A percentile compares a stretch with the other conserved stretches of the same genome.
These are phyloP conservation scores for Chrysopogon serrulatus DNA, from an alignment of 176 grass and related monocot species.

Conservation along the genomic window DNA sequence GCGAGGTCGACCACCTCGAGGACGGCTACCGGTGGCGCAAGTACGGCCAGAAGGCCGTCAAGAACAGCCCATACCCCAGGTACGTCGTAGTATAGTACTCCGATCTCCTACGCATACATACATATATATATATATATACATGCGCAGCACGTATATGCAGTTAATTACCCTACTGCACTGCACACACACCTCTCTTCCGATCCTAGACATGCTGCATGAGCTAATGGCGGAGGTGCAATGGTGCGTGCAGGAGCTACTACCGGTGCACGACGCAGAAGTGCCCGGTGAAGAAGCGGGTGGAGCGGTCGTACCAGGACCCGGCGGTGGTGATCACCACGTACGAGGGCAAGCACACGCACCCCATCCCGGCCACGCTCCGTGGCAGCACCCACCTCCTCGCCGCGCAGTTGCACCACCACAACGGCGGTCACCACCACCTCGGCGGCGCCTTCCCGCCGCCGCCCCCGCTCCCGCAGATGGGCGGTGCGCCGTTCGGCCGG, in stretches of 20 bases:
- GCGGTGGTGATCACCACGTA: conserved; percentile 93
- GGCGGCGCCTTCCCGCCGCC: conserved; percentile 1
- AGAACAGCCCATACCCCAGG: conserved; percentile 99
- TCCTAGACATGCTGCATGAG: neutral
- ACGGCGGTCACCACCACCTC: neutral
- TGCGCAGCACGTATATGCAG: neutral
- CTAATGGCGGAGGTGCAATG: neutral
- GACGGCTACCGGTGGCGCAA: conserved; percentile 98
- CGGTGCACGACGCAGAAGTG: conserved; percentile 97
- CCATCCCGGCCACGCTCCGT: conserved; percentile 60
- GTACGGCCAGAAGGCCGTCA: conserved; percentile 99
- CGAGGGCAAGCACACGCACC: conserved; percentile 89
- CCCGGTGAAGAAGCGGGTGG: conserved; percentile 94
- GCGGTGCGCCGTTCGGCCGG: conserved; percentile 20
- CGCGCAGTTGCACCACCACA: conserved; percentile 34
- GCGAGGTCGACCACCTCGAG: conserved; percentile 97
- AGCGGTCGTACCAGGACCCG: conserved; percentile 80
- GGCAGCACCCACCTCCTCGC: conserved; percentile 76
- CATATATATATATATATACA: neutral
- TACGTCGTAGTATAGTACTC: conserved; percentile 2
- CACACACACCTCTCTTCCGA: neutral
- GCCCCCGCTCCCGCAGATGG: conserved; percentile 10
- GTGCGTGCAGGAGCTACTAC: conserved; percentile 81
- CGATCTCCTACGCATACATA: no score
- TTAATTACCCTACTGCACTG: neutral